A percentile compares a stretch with the other conserved stretches of the same genome.
These are phyloP conservation scores for Acrasis kona DNA, from an alignment of 78 protist genomes.

Conservation along the genomic window DNA sequence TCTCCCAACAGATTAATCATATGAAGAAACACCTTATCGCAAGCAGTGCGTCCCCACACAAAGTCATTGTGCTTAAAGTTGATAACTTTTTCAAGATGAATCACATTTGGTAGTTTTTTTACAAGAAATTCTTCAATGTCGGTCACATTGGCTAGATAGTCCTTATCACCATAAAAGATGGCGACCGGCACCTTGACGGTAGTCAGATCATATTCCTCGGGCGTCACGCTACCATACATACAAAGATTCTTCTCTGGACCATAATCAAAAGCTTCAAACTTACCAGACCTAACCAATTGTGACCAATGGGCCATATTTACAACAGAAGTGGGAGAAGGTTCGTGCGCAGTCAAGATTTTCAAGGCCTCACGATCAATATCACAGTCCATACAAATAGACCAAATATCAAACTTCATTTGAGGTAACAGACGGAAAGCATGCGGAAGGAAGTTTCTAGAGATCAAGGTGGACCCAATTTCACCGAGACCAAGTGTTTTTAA, in stretches of 20 bases:
- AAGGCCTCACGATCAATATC: not conserved
- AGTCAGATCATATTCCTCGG: not conserved
- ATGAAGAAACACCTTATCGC: too few species aligned
- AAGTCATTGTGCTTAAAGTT: not conserved
- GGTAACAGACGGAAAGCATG: too few species aligned
- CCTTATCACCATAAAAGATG: constrained; percentile 2
- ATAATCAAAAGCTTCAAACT: not conserved
- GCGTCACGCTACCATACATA: not conserved
- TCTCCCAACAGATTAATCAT: too few species aligned
- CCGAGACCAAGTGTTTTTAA: too few species aligned
- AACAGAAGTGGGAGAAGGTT: not conserved
- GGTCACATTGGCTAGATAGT: not conserved
- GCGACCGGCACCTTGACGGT: not conserved
- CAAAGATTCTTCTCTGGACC: not conserved
- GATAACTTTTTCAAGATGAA: not conserved
- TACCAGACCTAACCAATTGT: not conserved
- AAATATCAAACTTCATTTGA: too few species aligned
- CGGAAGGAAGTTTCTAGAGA: not conserved
- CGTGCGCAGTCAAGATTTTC: not conserved
- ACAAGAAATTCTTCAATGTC: not conserved
- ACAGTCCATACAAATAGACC: not conserved
- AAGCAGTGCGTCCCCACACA: too few species aligned
- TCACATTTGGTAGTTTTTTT: too few species aligned
- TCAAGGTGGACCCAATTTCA: not conserved
- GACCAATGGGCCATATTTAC: not conserved